phyloP scores from a whole-genome alignment of 805 yeast species.

The Kuraishia hungarica region DNA sequence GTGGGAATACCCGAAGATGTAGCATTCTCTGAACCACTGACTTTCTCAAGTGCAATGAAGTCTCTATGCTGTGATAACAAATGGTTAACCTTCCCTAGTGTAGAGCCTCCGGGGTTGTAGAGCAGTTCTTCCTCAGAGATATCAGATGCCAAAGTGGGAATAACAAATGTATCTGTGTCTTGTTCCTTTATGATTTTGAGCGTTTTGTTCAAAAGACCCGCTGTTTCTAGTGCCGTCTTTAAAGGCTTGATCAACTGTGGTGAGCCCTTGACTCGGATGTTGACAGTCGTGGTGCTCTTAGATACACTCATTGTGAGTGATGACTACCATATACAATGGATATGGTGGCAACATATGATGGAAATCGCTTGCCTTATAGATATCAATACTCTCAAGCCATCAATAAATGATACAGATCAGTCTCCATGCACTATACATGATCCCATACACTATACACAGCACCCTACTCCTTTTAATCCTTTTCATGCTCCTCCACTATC shows the following conservation, averaged over 20 bases:
- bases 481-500: too few species aligned
- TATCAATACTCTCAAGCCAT: too few species aligned
- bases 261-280: background rate
- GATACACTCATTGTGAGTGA: too few species aligned
- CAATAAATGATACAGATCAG: too few species aligned
- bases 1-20: background rate
- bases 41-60: background rate
- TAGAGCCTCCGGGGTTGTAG: background rate
- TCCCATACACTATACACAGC: background rate
- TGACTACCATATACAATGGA: too few species aligned
- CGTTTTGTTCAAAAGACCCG: background rate
- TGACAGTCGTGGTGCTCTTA: background rate
- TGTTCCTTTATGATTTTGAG: background rate
- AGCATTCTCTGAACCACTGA: background rate
- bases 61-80: background rate
- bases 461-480: too few species aligned
- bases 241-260: background rate
- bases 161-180: background rate
- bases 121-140: background rate
- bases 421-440: too few species aligned
- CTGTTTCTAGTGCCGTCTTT: background rate
- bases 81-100: background rate
- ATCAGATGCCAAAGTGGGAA: slow-evolving; percentile 1
- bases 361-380: too few species aligned
- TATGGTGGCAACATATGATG: too few species aligned